Conservation (phyloP, 352 stramenopile genomes). For the Globisporangium spiculum region DNA sequence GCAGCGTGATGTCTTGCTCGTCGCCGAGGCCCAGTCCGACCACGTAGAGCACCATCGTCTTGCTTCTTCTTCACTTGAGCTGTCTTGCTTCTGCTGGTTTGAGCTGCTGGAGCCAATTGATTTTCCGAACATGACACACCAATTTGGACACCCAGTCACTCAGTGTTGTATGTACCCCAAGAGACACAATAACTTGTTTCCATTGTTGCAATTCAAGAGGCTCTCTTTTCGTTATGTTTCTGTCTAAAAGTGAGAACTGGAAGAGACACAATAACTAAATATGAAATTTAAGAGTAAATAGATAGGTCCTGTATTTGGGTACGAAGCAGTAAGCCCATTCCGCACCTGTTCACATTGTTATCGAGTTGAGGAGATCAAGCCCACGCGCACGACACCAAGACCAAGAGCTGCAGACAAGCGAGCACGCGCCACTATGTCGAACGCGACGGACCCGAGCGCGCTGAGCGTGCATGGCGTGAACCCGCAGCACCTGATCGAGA, state of each 20-base stretch:
- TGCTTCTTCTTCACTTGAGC: constrained; percentile 3
- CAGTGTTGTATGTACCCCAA: background rate
- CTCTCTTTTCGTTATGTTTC: too few relatives aligned
- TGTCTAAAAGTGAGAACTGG: background rate
- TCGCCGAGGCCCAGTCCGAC: constrained; percentile 97
- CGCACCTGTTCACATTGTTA: background rate
- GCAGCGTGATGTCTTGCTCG: constrained; percentile 98
- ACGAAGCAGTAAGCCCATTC: background rate
- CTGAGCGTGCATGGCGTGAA: constrained; percentile 94
- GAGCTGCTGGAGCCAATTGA: constrained; percentile 11
- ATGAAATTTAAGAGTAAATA: background rate
- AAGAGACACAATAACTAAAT: background rate
- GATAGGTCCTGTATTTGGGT: background rate
- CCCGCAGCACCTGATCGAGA: constrained; percentile 97
- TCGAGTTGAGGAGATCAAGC: background rate
- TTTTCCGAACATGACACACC: background rate
- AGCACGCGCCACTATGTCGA: constrained; percentile 41
- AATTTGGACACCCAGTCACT: constrained; percentile 4
- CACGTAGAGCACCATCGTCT: constrained; percentile 92
- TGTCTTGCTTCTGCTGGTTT: background rate
- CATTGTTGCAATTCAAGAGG: background rate
- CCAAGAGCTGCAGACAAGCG: background rate
- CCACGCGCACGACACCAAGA: background rate
- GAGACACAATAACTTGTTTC: background rate
- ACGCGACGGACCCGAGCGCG: constrained; percentile 91